phyloP scores from a whole-genome alignment of 2,329 filamentous ascomycete genomes.

The Cercospora sesami region DNA sequence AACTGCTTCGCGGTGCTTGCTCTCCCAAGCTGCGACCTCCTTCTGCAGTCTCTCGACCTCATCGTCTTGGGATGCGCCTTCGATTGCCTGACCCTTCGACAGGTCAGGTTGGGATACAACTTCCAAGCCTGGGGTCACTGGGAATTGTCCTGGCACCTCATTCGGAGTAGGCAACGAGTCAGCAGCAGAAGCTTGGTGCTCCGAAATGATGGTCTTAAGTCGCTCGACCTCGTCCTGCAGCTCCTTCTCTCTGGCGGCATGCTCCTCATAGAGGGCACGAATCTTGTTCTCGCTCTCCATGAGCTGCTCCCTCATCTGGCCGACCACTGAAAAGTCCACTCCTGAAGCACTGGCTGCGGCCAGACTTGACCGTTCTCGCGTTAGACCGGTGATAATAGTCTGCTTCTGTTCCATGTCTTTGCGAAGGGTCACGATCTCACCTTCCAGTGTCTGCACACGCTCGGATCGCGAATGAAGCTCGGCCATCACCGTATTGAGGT shows the following conservation, averaged over 20 bases:
- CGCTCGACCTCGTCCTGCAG: conserved; percentile 69
- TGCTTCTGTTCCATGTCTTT: conserved; percentile 98
- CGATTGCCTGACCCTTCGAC: conserved; percentile 28
- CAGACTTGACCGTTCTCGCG: conserved; percentile 87
- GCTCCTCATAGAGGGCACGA: conserved; percentile 67
- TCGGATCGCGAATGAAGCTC: conserved; percentile 86
- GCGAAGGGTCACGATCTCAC: conserved; percentile 76
- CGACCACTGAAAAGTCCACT: conserved; percentile 88
- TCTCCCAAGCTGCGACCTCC: conserved; percentile 73
- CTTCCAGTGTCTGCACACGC: conserved; percentile 84
- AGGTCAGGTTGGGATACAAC: conserved; percentile 34
- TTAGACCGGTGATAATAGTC: conserved; percentile 90
- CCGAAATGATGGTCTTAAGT: conserved; percentile 59
- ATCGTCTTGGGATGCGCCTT: conserved; percentile 35
- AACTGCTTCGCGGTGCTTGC: conserved; percentile 70
- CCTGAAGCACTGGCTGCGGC: conserved; percentile 65
- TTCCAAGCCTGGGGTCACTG: conserved; percentile 39
- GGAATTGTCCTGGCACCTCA: conserved; percentile 43
- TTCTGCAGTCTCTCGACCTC: conserved; percentile 66
- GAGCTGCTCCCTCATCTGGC: conserved; percentile 82
- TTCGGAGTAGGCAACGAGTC: conserved; percentile 28
- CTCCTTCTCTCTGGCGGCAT: conserved; percentile 73
- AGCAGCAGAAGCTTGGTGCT: conserved; percentile 29
- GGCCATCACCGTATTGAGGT: conserved; percentile 87
- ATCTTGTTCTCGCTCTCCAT: conserved; percentile 81